phyloP scores from a whole-genome alignment of 495 filamentous ascomycete genomes.

The Mycothermus thermophilus region DNA sequence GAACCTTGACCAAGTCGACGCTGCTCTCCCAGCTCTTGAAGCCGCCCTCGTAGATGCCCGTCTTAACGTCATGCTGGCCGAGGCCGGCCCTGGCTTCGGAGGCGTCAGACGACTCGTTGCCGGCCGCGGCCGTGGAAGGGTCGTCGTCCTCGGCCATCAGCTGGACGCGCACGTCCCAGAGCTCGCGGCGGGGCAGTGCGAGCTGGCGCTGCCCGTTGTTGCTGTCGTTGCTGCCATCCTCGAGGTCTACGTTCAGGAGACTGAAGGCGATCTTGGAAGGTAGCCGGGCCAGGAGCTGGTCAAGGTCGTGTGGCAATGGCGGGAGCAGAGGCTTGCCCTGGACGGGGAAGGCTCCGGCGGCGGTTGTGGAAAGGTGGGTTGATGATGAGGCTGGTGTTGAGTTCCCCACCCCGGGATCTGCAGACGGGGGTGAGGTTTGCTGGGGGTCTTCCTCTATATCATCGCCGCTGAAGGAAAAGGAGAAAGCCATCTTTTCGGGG shows the following conservation, averaged over 20 bases:
- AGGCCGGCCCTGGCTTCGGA: slow-evolving; percentile 39
- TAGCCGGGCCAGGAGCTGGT: slow-evolving; percentile 48
- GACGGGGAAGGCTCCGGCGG: slow-evolving; percentile 35
- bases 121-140: slow-evolving; percentile 5
- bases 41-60: slow-evolving; percentile 91
- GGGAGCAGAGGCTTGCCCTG: slow-evolving; percentile 34
- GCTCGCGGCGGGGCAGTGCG: slow-evolving; percentile 64
- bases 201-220: too few species aligned
- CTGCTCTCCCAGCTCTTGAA: slow-evolving; percentile 98
- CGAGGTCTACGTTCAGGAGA: slow-evolving; percentile 40
- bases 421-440: slow-evolving; percentile 18
- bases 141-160: slow-evolving; percentile 72
- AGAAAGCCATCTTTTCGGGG: slow-evolving; percentile 34
- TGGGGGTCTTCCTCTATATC: slow-evolving; percentile 59
- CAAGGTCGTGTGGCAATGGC: slow-evolving; percentile 28
- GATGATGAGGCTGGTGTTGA: slow-evolving; percentile 5
- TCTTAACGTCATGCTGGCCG: slow-evolving; percentile 71
- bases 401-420: not conserved
- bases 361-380: slow-evolving; percentile 9
- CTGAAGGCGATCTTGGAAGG: slow-evolving; percentile 71
- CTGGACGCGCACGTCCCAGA: slow-evolving; percentile 89
- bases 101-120: too few species aligned
- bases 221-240: too few species aligned
- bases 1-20: slow-evolving; percentile 66
- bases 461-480: slow-evolving; percentile 70